Base-by-base conservation (phyloP, 768 basidiomycete species). In the Candolleomyces aberdarensis region DNA sequence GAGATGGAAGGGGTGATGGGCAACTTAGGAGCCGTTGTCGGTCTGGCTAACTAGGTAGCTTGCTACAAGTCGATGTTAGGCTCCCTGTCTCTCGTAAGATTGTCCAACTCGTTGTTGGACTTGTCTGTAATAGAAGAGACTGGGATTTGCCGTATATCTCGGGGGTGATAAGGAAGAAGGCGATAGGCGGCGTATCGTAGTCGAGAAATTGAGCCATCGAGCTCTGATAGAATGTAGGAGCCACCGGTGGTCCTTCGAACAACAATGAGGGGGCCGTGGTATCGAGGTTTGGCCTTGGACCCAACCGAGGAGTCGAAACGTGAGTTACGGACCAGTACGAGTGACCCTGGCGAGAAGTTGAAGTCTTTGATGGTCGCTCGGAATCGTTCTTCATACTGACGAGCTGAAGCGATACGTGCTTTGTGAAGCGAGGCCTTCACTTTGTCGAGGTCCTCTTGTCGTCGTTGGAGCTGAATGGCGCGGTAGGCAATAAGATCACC, bases 221-320 rank as follows among this genome's bases (percentile, higher is more conserved):
- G 65, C 52, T 75, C 74, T 4, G 65, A 63, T 0, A 76, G 60
- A 6, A 72, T 63, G 43, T 74, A 76, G 0, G 72, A 69, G 1
- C 74, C 72, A 1, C 72, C 71, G 10, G 44, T 51, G 8, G 69
- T 73, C 5, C 65, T 63, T 13, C 62, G 36, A 4, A 77, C 51
- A 0, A 80, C 74, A 0, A 72, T 61, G 60, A 73, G 72, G 0
- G 77, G 78, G 17, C 78, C 78, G 14, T 75, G 50, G 59, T 78
- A 80, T 3, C 73, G 57, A 0, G 71, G 69, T n/a, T 69, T 68
- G 2, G 70, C 71, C 56, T 78, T 79, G 1, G 63, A 48, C 26
- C 66, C 66, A 0, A 75, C 58, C 0, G 70, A 63, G 22, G 66
- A 72, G 29, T 76, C 73, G 2, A 75, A 56, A 0, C 58, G 22